phyloP scores from a whole-genome alignment of 2,329 filamentous ascomycete genomes.

The Penicillium sp. region DNA sequence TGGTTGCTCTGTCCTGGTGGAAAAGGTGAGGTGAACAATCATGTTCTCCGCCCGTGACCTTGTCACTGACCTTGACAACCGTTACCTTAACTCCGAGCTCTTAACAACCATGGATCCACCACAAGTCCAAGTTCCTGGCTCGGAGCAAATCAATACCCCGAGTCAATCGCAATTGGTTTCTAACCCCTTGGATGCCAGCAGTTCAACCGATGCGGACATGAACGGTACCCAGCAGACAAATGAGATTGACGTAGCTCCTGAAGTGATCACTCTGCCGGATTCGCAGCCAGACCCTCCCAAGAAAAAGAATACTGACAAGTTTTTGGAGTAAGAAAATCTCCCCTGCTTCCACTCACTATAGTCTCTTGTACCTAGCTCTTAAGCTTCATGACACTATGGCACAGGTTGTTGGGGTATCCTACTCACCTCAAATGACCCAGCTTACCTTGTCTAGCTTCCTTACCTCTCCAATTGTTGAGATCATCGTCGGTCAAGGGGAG shows the following conservation, averaged over 20 bases:
- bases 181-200: constrained; percentile 7
- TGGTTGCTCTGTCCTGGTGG: too few relatives aligned
- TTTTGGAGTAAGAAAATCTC: constrained; percentile 29
- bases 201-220: constrained; percentile 29
- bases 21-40: too few relatives aligned
- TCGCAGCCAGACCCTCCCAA: constrained; percentile 13
- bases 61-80: too few relatives aligned
- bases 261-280: constrained; percentile 23
- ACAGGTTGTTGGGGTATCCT: not conserved
- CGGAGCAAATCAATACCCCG: not conserved
- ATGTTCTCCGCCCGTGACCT: too few relatives aligned
- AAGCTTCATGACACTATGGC: not conserved
- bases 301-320: constrained; percentile 25
- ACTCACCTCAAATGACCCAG: not conserved
- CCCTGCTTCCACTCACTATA: not conserved
- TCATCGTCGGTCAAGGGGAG: constrained; percentile 64
- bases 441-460: constrained; percentile 51
- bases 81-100: too few relatives aligned
- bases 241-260: constrained; percentile 9
- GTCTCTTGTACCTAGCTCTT: not conserved
- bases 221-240: constrained; percentile 15
- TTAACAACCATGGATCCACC: not conserved
- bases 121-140: constrained; percentile 2
- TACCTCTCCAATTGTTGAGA: constrained; percentile 66
- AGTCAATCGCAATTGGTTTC: not conserved